Evolutionary conservation across 176 grass and related monocot species (phyloP), one percentile per base, ranked within the genome.

Genomic region (Tillandsia leiboldiana): DNA sequence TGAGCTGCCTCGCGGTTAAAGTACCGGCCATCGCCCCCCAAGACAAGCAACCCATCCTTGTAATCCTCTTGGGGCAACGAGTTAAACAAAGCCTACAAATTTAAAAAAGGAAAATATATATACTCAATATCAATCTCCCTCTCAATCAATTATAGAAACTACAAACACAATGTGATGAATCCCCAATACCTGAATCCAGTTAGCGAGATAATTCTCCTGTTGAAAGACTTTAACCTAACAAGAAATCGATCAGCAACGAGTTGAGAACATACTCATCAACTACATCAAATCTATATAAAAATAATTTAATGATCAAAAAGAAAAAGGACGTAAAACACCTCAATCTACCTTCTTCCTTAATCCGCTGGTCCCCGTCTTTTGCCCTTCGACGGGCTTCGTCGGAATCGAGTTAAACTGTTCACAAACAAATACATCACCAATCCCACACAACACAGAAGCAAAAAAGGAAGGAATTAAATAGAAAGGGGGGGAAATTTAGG

Each of bases 141-240:
- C 7, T 20, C 63, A n/a, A 14, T 3, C 18, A 71, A 42, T 79
- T 50, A 51, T 42, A 56, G 49, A 58, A 76, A 54, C 67, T 51
- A 29, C 1, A 42, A 20, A 67, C 66, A 79, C 33, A 59, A 82
- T 23, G 8, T n/a, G 42, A 51, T 3, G n/a, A 76, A 71, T n/a
- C 24, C 26, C 20, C 17, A 12, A 63, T 63, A 91, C 91, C 91
- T 96, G 91, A 86, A 96, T 88, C 91, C 91, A 96, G 63, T 91
- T 96, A n/a, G 91, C 88, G 6, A 96, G 77, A 72, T 96, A 96
- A 74, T 91, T 96, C 65, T 80, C 83, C 48, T 96, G 48, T 68
- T 88, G 91, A 29, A 96, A 96, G n/a, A 96, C 85, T 76, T 96
- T 91, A 63, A 96, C 91, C 91, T 96, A 76, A 70, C 52, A 73